Evolutionary conservation across 495 filamentous ascomycete genomes (phyloP).

Genomic region (Alectoria sarmentosa): DNA sequence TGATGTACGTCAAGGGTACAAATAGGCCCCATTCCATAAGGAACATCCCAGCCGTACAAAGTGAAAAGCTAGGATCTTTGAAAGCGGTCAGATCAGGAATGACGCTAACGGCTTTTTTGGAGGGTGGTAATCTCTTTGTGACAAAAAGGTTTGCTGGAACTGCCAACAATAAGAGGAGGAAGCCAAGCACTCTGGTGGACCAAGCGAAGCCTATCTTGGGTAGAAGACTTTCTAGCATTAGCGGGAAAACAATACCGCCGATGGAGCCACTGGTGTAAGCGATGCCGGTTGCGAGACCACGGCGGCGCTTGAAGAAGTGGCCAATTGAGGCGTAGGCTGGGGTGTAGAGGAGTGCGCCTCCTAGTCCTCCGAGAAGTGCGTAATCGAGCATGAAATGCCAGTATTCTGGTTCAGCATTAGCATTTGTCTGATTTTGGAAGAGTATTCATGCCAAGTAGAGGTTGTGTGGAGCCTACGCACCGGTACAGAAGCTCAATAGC

Average conservation of each 20-base stretch:
- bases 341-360: slow-evolving; percentile 17
- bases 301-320: slow-evolving; percentile 12
- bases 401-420: slow-evolving; percentile 40
- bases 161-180: slow-evolving; percentile 47
- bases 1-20: slow-evolving; percentile 37
- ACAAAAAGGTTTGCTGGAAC: slow-evolving; percentile 49
- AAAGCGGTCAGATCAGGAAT: slow-evolving; percentile 40
- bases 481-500: slow-evolving; percentile 31
- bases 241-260: slow-evolving; percentile 56
- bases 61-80: slow-evolving; percentile 44
- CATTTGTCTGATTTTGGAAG: slow-evolving; percentile 14
- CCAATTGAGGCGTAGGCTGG: slow-evolving; percentile 10
- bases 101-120: slow-evolving; percentile 20
- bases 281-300: slow-evolving; percentile 17
- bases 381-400: slow-evolving; percentile 60
- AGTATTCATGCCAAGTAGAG: slow-evolving; percentile 3
- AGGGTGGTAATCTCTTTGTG: slow-evolving; percentile 48
- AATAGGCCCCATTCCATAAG: slow-evolving; percentile 41
- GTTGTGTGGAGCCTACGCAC: slow-evolving; percentile 6
- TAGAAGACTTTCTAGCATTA: slow-evolving; percentile 31
- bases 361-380: slow-evolving; percentile 18
- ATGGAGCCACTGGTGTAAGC: slow-evolving; percentile 15
- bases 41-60: slow-evolving; percentile 43
- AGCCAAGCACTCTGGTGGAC: slow-evolving; percentile 42
- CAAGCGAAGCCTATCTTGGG: slow-evolving; percentile 38